Evolutionary conservation across 176 grass and related monocot genomes (phyloP).

Genomic region (Carex scoparia): DNA sequence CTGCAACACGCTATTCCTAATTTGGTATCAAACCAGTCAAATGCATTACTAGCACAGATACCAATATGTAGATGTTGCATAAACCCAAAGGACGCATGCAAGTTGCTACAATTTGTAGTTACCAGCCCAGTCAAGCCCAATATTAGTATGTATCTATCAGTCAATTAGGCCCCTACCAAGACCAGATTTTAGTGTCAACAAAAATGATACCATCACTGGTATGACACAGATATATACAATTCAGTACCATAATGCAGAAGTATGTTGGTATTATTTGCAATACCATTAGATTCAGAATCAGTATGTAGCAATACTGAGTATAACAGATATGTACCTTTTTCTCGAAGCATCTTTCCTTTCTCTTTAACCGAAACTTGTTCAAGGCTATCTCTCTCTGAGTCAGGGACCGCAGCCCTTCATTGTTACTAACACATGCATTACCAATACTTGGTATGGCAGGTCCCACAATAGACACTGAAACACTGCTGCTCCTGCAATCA

Average conservation of each 20-base stretch:
- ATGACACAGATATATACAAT: background rate
- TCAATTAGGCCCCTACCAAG: background rate
- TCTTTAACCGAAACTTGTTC: constrained; percentile 95
- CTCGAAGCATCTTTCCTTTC: constrained; percentile 97
- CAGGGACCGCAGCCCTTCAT: constrained; percentile 33
- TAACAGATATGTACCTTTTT: constrained; percentile 61
- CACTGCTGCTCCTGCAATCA: constrained; percentile 15
- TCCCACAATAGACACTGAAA: constrained; percentile 8
- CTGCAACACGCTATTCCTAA: background rate
- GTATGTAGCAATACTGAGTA: background rate
- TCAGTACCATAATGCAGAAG: background rate
- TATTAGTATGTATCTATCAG: background rate
- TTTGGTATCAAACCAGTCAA: background rate
- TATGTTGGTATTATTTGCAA: no score
- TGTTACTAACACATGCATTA: background rate
- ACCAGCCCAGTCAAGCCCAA: background rate
- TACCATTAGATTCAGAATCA: background rate
- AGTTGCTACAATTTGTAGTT: background rate
- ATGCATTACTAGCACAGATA: background rate
- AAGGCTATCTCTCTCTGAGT: constrained; percentile 71
- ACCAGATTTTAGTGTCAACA: background rate
- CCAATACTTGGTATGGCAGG: background rate
- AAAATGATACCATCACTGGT: background rate
- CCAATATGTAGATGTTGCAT: background rate
- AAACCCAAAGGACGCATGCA: background rate